These are phyloP conservation scores for Odonthalia washingtoniensis DNA, from an alignment of 31 red algal species.

Conservation along the genomic window DNA sequence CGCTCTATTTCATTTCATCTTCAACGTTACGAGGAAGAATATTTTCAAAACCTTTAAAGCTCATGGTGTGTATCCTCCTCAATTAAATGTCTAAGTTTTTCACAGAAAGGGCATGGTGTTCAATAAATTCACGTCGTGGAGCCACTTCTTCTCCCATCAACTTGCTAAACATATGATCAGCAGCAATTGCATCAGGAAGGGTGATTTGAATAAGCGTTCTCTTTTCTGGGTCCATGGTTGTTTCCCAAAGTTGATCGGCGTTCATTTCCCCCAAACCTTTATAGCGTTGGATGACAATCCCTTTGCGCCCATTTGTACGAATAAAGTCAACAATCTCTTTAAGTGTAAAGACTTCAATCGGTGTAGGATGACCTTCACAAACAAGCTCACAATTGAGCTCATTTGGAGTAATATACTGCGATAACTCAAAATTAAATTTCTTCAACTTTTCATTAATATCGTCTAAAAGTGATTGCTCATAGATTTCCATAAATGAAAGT, in stretches of 20 bases:
- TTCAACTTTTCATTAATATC: too few relatives aligned
- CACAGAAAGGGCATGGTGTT: conserved; percentile 17
- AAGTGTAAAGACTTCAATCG: conserved; percentile 7
- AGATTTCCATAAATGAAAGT: too few relatives aligned
- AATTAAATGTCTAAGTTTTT: background rate
- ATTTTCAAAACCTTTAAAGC: too few relatives aligned
- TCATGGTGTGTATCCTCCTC: too few relatives aligned
- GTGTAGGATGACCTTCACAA: too few relatives aligned
- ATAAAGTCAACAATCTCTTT: conserved; percentile 3
- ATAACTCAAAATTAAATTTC: too few relatives aligned
- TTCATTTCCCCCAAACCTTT: conserved; percentile 58
- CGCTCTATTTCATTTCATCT: too few relatives aligned
- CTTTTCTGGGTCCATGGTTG: conserved; percentile 46
- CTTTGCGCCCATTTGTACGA: background rate
- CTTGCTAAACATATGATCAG: conserved; percentile 36
- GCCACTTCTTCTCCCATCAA: conserved; percentile 47
- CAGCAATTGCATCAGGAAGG: conserved; percentile 23
- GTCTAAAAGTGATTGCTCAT: too few relatives aligned
- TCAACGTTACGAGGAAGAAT: too few relatives aligned
- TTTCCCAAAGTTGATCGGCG: conserved; percentile 48
- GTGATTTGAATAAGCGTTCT: conserved; percentile 28
- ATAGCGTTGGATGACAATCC: conserved; percentile 23
- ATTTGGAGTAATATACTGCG: too few relatives aligned
- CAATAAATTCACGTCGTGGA: conserved; percentile 32
- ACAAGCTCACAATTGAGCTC: too few relatives aligned